Conservation (phyloP, 1,139 yeast genomes). For the Ogataea hybrid region DNA sequence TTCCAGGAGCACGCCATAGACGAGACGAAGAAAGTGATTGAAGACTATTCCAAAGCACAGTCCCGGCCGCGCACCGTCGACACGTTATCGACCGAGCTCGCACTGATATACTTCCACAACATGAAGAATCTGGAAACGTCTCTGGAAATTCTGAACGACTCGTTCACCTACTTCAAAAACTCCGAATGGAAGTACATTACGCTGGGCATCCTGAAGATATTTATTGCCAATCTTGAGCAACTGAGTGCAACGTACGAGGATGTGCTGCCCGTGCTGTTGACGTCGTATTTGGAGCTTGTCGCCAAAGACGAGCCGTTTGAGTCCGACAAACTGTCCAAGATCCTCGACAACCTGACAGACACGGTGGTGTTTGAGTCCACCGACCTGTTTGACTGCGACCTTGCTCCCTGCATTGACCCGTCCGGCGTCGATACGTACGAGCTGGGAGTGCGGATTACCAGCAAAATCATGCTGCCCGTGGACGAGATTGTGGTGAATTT, state of each 20-base stretch:
- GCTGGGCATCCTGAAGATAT: conserved; percentile 58
- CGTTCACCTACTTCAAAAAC: conserved; percentile 63
- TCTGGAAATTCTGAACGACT: conserved; percentile 57
- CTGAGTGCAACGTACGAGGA: conserved; percentile 26
- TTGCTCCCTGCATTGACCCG: conserved; percentile 19
- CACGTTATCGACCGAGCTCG: conserved; percentile 77
- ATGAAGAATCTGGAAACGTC: conserved; percentile 59
- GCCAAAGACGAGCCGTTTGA: conserved; percentile 21
- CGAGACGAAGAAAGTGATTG: conserved; percentile 33
- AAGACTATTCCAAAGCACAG: conserved; percentile 26
- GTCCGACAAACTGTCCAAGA: conserved; percentile 24
- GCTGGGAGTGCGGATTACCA: conserved; percentile 18
- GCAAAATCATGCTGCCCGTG: conserved; percentile 20
- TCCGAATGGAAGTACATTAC: conserved; percentile 81
- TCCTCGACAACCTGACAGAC: conserved; percentile 23
- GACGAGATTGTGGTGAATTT: conserved; percentile 9
- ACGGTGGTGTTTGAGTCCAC: conserved; percentile 33
- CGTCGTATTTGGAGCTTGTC: conserved; percentile 29
- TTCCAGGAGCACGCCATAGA: conserved; percentile 32
- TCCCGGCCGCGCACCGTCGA: conserved; percentile 63
- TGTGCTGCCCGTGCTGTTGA: conserved; percentile 19
- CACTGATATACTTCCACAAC: conserved; percentile 59
- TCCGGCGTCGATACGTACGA: conserved; percentile 23
- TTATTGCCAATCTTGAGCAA: conserved; percentile 64
- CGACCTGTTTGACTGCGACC: conserved; percentile 33